A percentile compares a stretch with the other conserved stretches of the same genome.
Conservation (phyloP, 2,329 filamentous ascomycete species). For the Ophiocordyceps camponoti-floridani region DNA sequence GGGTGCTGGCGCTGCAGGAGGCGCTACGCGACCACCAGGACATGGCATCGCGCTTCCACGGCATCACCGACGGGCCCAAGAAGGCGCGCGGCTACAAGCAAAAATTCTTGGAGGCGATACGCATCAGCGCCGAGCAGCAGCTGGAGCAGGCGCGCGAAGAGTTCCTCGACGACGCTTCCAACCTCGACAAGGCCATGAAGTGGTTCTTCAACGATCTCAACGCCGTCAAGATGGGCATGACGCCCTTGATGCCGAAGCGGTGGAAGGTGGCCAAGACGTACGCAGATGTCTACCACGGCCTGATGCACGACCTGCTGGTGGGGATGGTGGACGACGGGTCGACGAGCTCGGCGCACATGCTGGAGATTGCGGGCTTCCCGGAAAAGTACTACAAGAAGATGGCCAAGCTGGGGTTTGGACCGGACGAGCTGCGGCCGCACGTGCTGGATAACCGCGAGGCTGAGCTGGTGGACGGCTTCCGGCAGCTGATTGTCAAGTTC, state of each 20-base stretch:
- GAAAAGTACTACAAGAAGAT: slow-evolving; percentile 96
- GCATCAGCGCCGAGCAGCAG: slow-evolving; percentile 52
- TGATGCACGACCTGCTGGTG: slow-evolving; percentile 90
- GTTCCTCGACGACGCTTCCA: slow-evolving; percentile 69
- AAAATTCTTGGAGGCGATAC: slow-evolving; percentile 73
- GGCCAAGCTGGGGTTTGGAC: slow-evolving; percentile 66
- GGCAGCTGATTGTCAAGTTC: slow-evolving; percentile 84
- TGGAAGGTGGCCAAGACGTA: slow-evolving; percentile 93
- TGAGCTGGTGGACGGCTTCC: slow-evolving; percentile 85
- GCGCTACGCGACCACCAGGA: slow-evolving; percentile 92
- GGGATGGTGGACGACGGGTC: slow-evolving; percentile 68
- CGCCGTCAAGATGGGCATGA: slow-evolving; percentile 85
- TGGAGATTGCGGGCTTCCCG: slow-evolving; percentile 87
- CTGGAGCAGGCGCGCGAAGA: slow-evolving; percentile 54
- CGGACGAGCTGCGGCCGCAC: slow-evolving; percentile 64
- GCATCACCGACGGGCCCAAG: slow-evolving; percentile 84
- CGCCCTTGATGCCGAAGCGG: slow-evolving; percentile 78
- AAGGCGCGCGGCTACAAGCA: slow-evolving; percentile 91
- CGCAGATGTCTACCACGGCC: slow-evolving; percentile 72
- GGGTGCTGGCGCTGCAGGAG: slow-evolving; percentile 79
- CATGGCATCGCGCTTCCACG: slow-evolving; percentile 82
- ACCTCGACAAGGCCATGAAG: slow-evolving; percentile 71
- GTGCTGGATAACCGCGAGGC: slow-evolving; percentile 79
- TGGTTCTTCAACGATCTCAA: slow-evolving; percentile 99
- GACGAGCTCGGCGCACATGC: slow-evolving; percentile 68